These are phyloP conservation scores for Mucor saturninus DNA, from an alignment of 371 early-diverging fungal species.

Conservation along the genomic window DNA sequence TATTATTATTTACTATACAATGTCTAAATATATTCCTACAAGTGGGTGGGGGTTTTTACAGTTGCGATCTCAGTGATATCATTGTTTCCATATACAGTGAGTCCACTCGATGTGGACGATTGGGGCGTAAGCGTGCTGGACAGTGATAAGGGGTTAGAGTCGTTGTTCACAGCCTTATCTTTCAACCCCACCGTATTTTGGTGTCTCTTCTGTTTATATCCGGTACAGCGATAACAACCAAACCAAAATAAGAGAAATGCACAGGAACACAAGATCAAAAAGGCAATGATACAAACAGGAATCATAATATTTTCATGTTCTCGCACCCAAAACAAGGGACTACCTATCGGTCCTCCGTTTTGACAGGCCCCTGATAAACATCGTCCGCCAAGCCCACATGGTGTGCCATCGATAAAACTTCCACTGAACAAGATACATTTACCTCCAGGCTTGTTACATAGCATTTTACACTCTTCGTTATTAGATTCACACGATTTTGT, in stretches of 20 bases:
- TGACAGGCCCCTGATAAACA: slow-evolving; percentile 58
- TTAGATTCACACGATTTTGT: slow-evolving; percentile 52
- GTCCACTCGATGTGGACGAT: not conserved
- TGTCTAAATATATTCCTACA: no score
- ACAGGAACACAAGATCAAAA: slow-evolving; percentile 54
- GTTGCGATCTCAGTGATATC: no score
- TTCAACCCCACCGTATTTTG: not conserved
- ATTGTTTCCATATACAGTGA: not conserved
- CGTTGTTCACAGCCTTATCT: no score
- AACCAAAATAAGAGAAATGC: slow-evolving; percentile 55
- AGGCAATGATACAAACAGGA: slow-evolving; percentile 54
- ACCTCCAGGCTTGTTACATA: slow-evolving; percentile 65
- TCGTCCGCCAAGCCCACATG: slow-evolving; percentile 78
- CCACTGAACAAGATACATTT: slow-evolving; percentile 78
- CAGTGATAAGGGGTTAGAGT: no score
- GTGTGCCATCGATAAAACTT: slow-evolving; percentile 86
- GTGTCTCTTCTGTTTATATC: slow-evolving; percentile 13
- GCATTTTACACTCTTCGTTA: slow-evolving; percentile 65
- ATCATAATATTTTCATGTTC: slow-evolving; percentile 54
- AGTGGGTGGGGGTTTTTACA: not conserved
- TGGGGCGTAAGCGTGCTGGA: not conserved
- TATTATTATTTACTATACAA: not conserved
- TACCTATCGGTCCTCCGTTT: slow-evolving; percentile 1
- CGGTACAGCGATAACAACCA: slow-evolving; percentile 32
- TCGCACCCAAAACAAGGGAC: slow-evolving; percentile 35